Base-by-base conservation (phyloP, 192 early-diverging fungal genomes). In the Coemansia sp. region DNA sequence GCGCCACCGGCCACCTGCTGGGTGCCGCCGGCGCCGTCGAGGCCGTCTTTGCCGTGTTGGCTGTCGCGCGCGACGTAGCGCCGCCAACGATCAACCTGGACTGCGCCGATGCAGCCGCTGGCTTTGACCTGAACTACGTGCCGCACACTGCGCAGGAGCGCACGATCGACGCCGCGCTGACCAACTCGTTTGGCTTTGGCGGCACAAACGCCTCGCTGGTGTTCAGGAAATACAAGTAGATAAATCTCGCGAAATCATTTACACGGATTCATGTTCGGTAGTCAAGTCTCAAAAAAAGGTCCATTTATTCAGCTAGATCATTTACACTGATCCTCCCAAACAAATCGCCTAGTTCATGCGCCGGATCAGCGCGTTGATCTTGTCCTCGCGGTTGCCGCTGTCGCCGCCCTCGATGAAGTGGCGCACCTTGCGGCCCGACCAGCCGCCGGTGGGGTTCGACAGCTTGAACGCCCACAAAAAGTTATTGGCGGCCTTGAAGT, bases 381-480 rank as follows among this genome's bases (percentile, higher is more conserved):
- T 87, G 86, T 90, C 79, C 88, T 98, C 98, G 77, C 96, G 94
- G 92, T 98, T 94, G 74, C 98, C 98, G 71, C 86, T 86, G 86
- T 97, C 97, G 81, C 98, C 98, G 76, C 96, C 97, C 86, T 98
- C 90, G 68, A 98, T 91, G 82, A 97, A 99, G 91, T 98, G 93
- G 27, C 83, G 79, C 62, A 91, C 86, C 91, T 99, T 99, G 89
- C 96, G 94, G 62, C 87, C 86, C 74, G 87, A 85, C 91, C 89
- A 98, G 66, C 95, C 95, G 76, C 96, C 96, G 69, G 87, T 98
- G 71, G 97, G 96, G 92, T 96, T 97, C 68, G 94, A 96, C 70
- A 99, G 89, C 87, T 94, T 94, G 89, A 99, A 97, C 67, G 97
- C 91, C 97, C 97, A 99, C 81, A 99, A 87, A 90, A 99, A 99